These are phyloP conservation scores for Fusarium lateritium DNA, from an alignment of 2,329 filamentous ascomycete genomes.

Conservation along the genomic window DNA sequence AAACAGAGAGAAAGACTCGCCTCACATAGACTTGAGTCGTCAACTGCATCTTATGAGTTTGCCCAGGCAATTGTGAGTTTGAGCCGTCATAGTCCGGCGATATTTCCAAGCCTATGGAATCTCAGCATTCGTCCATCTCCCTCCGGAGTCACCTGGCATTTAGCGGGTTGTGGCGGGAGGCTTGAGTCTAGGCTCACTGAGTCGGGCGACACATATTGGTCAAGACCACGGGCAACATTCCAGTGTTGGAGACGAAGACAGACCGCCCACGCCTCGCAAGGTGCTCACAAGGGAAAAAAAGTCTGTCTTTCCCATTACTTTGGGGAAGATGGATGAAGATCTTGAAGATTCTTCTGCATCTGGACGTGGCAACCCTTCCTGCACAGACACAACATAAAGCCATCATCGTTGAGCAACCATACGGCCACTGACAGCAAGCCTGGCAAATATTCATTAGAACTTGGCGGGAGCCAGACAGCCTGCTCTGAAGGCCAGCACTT, in stretches of 20 bases:
- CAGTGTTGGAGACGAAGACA: slow-evolving; percentile 34
- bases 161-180: slow-evolving; percentile 48
- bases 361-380: slow-evolving; percentile 9
- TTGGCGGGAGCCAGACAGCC: slow-evolving; percentile 11
- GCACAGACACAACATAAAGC: slow-evolving; percentile 11
- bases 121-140: slow-evolving; percentile 25
- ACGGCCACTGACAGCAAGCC: slow-evolving; percentile 30
- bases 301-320: slow-evolving; percentile 1
- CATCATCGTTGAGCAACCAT: slow-evolving; percentile 36
- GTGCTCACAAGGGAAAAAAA: slow-evolving; percentile 9
- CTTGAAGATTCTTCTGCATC: slow-evolving; percentile 9
- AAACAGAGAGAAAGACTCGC: slow-evolving; percentile 19
- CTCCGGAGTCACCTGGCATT: slow-evolving; percentile 38
- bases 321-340: slow-evolving; percentile 12
- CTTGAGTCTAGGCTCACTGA: slow-evolving; percentile 49
- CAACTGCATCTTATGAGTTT: slow-evolving; percentile 39
- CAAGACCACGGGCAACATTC: slow-evolving; percentile 42
- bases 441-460: not conserved
- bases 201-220: slow-evolving; percentile 32
- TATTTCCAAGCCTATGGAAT: slow-evolving; percentile 37
- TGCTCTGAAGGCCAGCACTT: slow-evolving; percentile 2
- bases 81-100: slow-evolving; percentile 38
- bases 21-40: slow-evolving; percentile 15
- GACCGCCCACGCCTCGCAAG: slow-evolving; percentile 25
- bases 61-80: slow-evolving; percentile 38